Evolutionary conservation across 306 rosid genomes (phyloP), one percentile per base, ranked within the genome.

Genomic region (Aeschynomene evenia): DNA sequence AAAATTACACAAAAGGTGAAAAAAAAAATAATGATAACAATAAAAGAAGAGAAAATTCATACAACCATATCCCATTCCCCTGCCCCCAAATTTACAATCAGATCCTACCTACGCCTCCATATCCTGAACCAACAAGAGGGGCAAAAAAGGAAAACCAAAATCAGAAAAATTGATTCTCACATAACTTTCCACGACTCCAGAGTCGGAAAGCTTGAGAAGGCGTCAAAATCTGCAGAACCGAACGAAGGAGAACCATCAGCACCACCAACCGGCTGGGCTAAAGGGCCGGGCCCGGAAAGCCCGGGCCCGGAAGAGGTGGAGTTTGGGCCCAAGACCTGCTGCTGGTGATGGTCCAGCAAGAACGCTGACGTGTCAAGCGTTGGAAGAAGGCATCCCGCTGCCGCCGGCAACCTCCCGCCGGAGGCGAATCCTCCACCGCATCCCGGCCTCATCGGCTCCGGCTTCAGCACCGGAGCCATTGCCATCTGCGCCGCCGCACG

Each of bases 181-280:
- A 86, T 83, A 14, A 88, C 97, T 76, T 93, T 90, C 98, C 98
- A 88, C 9, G 98, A 93, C 36, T 94, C 98, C 1, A 94, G 72
- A 29, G 98, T 94, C 18, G 98, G 98, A 69, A 88, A 94, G 77
- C 79, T 82, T 4, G 96, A 60, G 52, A 78, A 88, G 5, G 83
- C 62, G 37, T 87, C 96, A 76, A 88, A 94, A 72, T 86, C 97
- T 2, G 74, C 79, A 6, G 77, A 58, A 14, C 56, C 42, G 13
- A 77, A 57, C 31, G 77, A 36, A 36, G 60, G 68, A 8, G 66
- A 18, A 33, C 8, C 77, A 9, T 79, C 79, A n/a, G n/a, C 0
- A 67, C 59, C 0, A 5, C 26, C 80, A 34, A 26, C 20, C 11
- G 33, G 18, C 64, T 68, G 54, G 1, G 71, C 76, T 11, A 80